Conservation (phyloP, 148 eudicot genomes). For the Chenopodium album region DNA sequence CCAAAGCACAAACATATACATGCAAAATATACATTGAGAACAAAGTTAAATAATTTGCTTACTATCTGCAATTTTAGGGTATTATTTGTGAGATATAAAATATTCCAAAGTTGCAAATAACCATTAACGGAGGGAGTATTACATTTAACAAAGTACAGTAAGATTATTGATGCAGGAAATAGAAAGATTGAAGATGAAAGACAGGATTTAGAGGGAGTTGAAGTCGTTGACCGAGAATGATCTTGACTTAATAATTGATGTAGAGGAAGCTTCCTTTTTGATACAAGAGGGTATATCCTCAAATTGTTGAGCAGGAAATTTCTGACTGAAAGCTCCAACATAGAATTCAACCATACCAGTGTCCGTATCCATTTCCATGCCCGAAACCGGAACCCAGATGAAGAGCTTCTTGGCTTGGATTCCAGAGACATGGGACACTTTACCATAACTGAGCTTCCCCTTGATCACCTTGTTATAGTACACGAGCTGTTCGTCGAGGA, state of each 20-base stretch:
- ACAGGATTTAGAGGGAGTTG: background rate
- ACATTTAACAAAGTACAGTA: too few relatives aligned
- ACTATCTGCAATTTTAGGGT: too few relatives aligned
- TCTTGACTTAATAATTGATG: background rate
- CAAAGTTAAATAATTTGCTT: too few relatives aligned
- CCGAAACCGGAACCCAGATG: constrained; percentile 67
- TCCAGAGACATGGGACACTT: constrained; percentile 58
- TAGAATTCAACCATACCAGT: constrained; percentile 52
- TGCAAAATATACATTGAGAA: background rate
- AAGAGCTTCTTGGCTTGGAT: constrained; percentile 74
- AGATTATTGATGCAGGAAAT: background rate
- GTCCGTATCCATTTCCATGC: constrained; percentile 44
- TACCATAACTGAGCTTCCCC: constrained; percentile 57
- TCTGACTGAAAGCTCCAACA: constrained; percentile 63
- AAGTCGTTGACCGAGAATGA: background rate
- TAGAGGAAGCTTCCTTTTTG: constrained; percentile 28
- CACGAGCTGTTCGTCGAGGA: constrained; percentile 54
- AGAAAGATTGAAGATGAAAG: background rate
- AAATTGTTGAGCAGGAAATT: constrained; percentile 61
- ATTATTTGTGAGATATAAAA: too few relatives aligned
- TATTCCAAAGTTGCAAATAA: too few relatives aligned
- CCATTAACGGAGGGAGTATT: too few relatives aligned
- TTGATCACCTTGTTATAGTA: constrained; percentile 49
- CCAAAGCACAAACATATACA: background rate
- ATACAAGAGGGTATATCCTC: constrained; percentile 48